A percentile compares a stretch with the other conserved stretches of the same genome.
These are phyloP conservation scores for Arachis hypogaea DNA, from an alignment of 306 rosid species.

Conservation along the genomic window DNA sequence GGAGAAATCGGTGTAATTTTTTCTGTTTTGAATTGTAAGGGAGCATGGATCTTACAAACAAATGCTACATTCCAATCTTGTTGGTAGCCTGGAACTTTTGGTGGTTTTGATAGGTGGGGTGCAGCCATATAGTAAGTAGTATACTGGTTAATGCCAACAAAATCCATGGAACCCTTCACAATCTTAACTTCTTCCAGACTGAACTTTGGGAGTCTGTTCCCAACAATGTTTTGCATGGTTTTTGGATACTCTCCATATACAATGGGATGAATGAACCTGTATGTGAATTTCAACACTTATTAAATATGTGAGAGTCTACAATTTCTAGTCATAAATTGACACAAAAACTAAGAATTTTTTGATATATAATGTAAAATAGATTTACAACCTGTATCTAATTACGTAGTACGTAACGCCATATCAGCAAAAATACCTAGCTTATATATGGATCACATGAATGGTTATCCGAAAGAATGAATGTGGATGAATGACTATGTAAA, in stretches of 20 bases:
- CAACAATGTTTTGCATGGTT: conserved; percentile 77
- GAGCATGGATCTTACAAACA: conserved; percentile 63
- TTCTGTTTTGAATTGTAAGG: background rate
- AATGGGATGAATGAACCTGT: conserved; percentile 90
- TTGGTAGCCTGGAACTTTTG: conserved; percentile 74
- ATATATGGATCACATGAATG: too few species aligned
- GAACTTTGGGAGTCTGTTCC: conserved; percentile 85
- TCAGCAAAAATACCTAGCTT: too few species aligned
- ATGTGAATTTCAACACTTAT: conserved; percentile 5
- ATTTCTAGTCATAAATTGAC: background rate
- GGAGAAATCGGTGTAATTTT: too few species aligned
- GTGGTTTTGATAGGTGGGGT: conserved; percentile 56
- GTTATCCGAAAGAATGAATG: too few species aligned
- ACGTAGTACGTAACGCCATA: too few species aligned
- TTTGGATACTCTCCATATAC: conserved; percentile 91
- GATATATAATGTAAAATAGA: too few species aligned
- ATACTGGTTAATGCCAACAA: conserved; percentile 83
- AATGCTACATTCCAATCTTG: conserved; percentile 85
- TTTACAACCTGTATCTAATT: too few species aligned
- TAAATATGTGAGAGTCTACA: background rate
- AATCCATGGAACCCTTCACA: conserved; percentile 84
- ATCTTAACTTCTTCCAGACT: conserved; percentile 72
- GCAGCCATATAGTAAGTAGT: conserved; percentile 74
- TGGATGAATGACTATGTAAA: too few species aligned
- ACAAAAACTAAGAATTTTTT: background rate